Evolutionary conservation across 2,329 filamentous ascomycete genomes (phyloP).

Genomic region (Mycosphaerelloides madeirae): DNA sequence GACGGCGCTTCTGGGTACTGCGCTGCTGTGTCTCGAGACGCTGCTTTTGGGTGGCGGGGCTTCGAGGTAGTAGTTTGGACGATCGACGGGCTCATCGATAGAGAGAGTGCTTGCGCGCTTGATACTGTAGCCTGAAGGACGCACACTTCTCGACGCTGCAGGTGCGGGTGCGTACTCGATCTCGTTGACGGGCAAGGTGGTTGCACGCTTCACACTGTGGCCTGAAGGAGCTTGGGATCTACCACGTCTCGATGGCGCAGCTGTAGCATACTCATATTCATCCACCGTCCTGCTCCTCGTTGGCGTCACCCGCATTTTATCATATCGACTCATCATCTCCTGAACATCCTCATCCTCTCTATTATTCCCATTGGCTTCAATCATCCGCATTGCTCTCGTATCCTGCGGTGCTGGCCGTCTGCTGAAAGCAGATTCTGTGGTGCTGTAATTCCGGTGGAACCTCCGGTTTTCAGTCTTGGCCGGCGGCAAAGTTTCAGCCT

Average conservation of each 20-base stretch:
- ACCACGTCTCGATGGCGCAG: slow-evolving; percentile 7
- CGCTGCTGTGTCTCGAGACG: slow-evolving; percentile 8
- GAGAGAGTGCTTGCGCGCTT: slow-evolving; percentile 21
- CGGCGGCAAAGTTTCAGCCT: slow-evolving; percentile 7
- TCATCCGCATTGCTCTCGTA: slow-evolving; percentile 31
- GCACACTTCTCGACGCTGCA: not conserved
- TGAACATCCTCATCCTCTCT: slow-evolving; percentile 23
- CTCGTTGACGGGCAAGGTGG: slow-evolving; percentile 16
- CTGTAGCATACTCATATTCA: slow-evolving; percentile 20
- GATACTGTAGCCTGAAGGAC: slow-evolving; percentile 8
- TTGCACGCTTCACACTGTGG: slow-evolving; percentile 17
- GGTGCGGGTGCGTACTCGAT: not conserved
- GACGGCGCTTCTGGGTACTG: not conserved
- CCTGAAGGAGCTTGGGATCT: slow-evolving; percentile 5
- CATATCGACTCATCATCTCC: slow-evolving; percentile 22
- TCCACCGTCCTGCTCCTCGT: slow-evolving; percentile 25
- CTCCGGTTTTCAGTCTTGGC: slow-evolving; percentile 9
- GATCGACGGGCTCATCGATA: slow-evolving; percentile 9
- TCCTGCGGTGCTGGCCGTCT: slow-evolving; percentile 20
- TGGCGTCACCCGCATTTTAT: slow-evolving; percentile 18
- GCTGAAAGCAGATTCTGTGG: slow-evolving; percentile 27
- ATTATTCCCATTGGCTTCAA: slow-evolving; percentile 34
- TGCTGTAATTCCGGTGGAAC: slow-evolving; percentile 27
- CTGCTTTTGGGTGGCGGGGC: slow-evolving; percentile 17
- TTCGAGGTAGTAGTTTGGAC: slow-evolving; percentile 16